phyloP scores from a whole-genome alignment of 805 yeast species.

The Isabelozyma rhagii region DNA sequence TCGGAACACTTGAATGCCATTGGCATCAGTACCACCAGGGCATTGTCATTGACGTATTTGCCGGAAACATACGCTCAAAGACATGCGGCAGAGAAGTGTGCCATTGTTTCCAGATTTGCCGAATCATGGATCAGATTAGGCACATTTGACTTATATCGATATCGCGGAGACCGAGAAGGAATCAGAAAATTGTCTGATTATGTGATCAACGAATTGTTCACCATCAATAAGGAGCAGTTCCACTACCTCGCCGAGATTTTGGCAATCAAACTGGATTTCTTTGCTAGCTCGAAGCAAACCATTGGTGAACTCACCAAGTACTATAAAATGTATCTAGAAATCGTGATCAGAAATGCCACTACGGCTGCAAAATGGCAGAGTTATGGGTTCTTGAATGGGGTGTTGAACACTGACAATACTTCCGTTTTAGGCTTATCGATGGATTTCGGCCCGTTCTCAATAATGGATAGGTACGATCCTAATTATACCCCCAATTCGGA shows the following conservation, averaged over 20 bases:
- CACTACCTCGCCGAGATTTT: slow-evolving; percentile 21
- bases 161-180: slow-evolving; percentile 66
- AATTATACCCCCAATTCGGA: slow-evolving; percentile 86
- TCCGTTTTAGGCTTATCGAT: slow-evolving; percentile 83
- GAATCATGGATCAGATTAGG: slow-evolving; percentile 87
- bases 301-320: slow-evolving; percentile 51
- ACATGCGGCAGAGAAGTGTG: slow-evolving; percentile 72
- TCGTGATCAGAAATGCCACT: slow-evolving; percentile 68
- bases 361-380: slow-evolving; percentile 84
- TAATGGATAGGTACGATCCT: slow-evolving; percentile 82
- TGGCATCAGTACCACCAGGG: slow-evolving; percentile 85
- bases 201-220: slow-evolving; percentile 63
- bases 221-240: slow-evolving; percentile 21
- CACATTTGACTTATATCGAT: slow-evolving; percentile 76
- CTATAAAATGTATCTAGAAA: slow-evolving; percentile 69
- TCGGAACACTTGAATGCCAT: slow-evolving; percentile 78
- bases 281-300: slow-evolving; percentile 11
- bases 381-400: slow-evolving; percentile 93
- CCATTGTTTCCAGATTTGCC: slow-evolving; percentile 80
- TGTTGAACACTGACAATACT: slow-evolving; percentile 90
- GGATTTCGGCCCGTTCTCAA: slow-evolving; percentile 94
- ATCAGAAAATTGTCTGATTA: slow-evolving; percentile 65
- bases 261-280: slow-evolving; percentile 17
- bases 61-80: slow-evolving; percentile 80
- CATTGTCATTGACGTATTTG: slow-evolving; percentile 65